These are phyloP conservation scores for Vigna angularis DNA, from an alignment of 306 rosid species.

Conservation along the genomic window DNA sequence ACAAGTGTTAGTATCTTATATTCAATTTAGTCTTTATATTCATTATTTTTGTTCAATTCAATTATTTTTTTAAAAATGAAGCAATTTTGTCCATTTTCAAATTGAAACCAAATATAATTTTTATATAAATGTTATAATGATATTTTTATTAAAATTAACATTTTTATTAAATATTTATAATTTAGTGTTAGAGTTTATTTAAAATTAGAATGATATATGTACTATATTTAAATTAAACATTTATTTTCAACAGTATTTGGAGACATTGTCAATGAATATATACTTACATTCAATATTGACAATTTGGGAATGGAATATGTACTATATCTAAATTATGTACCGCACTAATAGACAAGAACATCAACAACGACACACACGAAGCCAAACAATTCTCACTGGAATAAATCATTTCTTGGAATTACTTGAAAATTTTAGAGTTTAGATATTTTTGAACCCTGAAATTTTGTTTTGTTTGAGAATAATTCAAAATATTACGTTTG, in stretches of 20 bases:
- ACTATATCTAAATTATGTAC: conserved; percentile 34
- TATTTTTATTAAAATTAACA: too few species aligned
- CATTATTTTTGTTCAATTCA: too few species aligned
- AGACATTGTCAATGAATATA: conserved; percentile 7
- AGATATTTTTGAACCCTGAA: background rate
- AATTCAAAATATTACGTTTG: background rate
- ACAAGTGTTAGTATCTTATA: too few species aligned
- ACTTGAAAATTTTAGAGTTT: background rate
- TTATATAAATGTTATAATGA: too few species aligned
- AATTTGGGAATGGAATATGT: conserved; percentile 48
- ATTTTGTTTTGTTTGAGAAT: conserved; percentile 9
- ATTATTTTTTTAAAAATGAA: too few species aligned
- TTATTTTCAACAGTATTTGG: background rate
- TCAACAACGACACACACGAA: conserved; percentile 28
- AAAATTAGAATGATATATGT: too few species aligned
- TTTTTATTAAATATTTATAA: too few species aligned
- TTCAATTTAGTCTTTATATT: too few species aligned
- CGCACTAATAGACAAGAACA: conserved; percentile 44
- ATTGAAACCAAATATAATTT: too few species aligned
- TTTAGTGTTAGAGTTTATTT: too few species aligned
- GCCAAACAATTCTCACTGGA: conserved; percentile 3
- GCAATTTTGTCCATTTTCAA: too few species aligned
- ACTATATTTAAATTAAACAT: too few species aligned
- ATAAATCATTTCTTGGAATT: conserved; percentile 2
- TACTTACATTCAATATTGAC: conserved; percentile 42